A percentile compares a stretch with the other conserved stretches of the same genome.
These are phyloP conservation scores for Canariomyces notabilis DNA, from an alignment of 2,329 filamentous ascomycete species.

Conservation along the genomic window DNA sequence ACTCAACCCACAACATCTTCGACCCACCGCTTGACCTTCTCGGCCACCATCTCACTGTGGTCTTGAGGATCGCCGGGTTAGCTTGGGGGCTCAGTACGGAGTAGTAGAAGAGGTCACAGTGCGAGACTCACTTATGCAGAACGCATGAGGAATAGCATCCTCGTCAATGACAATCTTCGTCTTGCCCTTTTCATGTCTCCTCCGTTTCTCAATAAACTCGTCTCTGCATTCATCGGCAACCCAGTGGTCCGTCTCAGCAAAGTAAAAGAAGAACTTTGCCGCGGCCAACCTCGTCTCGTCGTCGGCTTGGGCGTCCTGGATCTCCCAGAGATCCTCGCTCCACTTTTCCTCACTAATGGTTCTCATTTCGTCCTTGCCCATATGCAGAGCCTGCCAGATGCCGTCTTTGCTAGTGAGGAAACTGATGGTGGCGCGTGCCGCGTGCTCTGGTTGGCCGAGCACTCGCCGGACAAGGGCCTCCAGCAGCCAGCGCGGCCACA, in stretches of 20 bases:
- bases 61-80: slow-evolving; percentile 28
- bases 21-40: slow-evolving; percentile 45
- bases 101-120: not conserved
- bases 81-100: not conserved
- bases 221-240: slow-evolving; percentile 53
- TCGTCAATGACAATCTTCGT: slow-evolving; percentile 52
- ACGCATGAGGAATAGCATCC: slow-evolving; percentile 53
- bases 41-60: slow-evolving; percentile 45
- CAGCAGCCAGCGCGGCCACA: slow-evolving; percentile 38
- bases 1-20: slow-evolving; percentile 42
- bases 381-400: slow-evolving; percentile 54
- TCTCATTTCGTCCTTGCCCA: slow-evolving; percentile 57
- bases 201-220: slow-evolving; percentile 46
- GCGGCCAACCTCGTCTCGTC: slow-evolving; percentile 16
- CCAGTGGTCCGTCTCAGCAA: slow-evolving; percentile 58
- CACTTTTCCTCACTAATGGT: slow-evolving; percentile 54
- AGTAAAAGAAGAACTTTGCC: slow-evolving; percentile 55
- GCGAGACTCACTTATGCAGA: slow-evolving; percentile 47
- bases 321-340: slow-evolving; percentile 56
- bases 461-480: slow-evolving; percentile 39
- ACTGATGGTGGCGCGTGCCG: slow-evolving; percentile 45
- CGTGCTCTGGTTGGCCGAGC: slow-evolving; percentile 44
- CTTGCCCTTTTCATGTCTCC: slow-evolving; percentile 25
- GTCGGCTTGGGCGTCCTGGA: slow-evolving; percentile 32
- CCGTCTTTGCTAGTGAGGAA: slow-evolving; percentile 55